Evolutionary conservation across 495 filamentous ascomycete species (phyloP).

Genomic region (Hypoxylon fragiforme): DNA sequence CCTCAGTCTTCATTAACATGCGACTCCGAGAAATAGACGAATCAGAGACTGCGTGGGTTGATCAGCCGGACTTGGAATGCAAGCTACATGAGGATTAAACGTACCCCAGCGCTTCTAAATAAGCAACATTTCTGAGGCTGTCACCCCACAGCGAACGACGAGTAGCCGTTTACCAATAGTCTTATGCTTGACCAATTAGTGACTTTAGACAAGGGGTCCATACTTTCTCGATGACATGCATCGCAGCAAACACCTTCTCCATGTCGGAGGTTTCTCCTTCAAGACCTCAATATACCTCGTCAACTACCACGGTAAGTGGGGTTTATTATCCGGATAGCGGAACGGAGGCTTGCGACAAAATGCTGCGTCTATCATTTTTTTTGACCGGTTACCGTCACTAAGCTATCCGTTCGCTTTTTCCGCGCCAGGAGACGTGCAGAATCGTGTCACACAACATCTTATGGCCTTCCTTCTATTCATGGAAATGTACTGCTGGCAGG

Average conservation of each 20-base stretch:
- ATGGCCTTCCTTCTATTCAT: neutral
- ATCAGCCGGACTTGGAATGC: neutral
- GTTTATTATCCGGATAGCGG: conserved; percentile 3
- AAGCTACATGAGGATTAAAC: neutral
- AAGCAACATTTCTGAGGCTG: neutral
- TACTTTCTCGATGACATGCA: conserved; percentile 9
- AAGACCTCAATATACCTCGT: conserved; percentile 5
- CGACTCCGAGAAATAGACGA: neutral
- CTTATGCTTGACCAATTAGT: conserved; percentile 6
- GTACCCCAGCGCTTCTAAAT: conserved; percentile 1
- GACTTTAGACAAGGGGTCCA: neutral
- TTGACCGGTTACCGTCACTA: conserved; percentile 6
- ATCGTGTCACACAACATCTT: conserved; percentile 29
- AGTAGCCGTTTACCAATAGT: conserved; percentile 1
- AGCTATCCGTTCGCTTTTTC: conserved; percentile 19
- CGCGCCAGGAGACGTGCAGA: conserved; percentile 23
- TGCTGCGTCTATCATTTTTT: neutral
- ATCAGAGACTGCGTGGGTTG: neutral
- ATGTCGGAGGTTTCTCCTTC: conserved; percentile 12
- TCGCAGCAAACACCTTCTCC: conserved; percentile 15
- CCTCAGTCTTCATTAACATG: neutral
- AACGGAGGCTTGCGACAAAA: conserved; percentile 2
- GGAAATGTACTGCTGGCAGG: conserved; percentile 9
- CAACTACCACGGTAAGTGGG: conserved; percentile 6
- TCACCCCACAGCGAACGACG: conserved; percentile 16